Conservation (phyloP, 192 early-diverging fungal species). For the Backusella australiensis region DNA sequence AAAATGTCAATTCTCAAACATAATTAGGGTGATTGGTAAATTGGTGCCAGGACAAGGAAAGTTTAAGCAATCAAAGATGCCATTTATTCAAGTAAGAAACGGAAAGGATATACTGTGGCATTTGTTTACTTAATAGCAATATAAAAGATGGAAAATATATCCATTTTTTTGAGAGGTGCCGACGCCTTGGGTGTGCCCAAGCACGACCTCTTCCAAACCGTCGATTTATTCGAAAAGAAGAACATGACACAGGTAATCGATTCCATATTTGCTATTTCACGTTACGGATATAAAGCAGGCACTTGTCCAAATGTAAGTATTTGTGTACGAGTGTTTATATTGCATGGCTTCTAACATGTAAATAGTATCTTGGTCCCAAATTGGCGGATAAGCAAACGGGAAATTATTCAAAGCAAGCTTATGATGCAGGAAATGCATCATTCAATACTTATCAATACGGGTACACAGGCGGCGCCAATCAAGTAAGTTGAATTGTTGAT, state of each 20-base stretch:
- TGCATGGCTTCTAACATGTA: not conserved
- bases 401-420: slow-evolving; percentile 58
- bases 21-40: slow-evolving; percentile 52
- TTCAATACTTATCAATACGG: slow-evolving; percentile 55
- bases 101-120: not conserved
- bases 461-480: slow-evolving; percentile 44
- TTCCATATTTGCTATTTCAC: slow-evolving; percentile 69
- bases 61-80: slow-evolving; percentile 62
- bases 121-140: not conserved
- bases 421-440: slow-evolving; percentile 53
- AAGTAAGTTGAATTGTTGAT: slow-evolving; percentile 44
- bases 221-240: slow-evolving; percentile 79
- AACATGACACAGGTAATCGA: slow-evolving; percentile 64
- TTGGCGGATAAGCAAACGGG: slow-evolving; percentile 66
- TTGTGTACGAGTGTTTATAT: not conserved
- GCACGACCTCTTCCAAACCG: slow-evolving; percentile 77
- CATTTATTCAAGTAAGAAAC: slow-evolving; percentile 65
- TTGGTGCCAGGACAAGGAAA: slow-evolving; percentile 54
- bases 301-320: slow-evolving; percentile 38
- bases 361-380: slow-evolving; percentile 65
- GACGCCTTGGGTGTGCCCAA: slow-evolving; percentile 67
- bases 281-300: slow-evolving; percentile 64
- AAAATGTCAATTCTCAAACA: not conserved
- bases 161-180: slow-evolving; percentile 60
- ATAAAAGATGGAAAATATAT: slow-evolving; percentile 81